Percentiles rank a stretch among this genome's conserved stretches.
Evolutionary conservation across 2,329 filamentous ascomycete species (phyloP).

Genomic region (Claviceps maximensis): DNA sequence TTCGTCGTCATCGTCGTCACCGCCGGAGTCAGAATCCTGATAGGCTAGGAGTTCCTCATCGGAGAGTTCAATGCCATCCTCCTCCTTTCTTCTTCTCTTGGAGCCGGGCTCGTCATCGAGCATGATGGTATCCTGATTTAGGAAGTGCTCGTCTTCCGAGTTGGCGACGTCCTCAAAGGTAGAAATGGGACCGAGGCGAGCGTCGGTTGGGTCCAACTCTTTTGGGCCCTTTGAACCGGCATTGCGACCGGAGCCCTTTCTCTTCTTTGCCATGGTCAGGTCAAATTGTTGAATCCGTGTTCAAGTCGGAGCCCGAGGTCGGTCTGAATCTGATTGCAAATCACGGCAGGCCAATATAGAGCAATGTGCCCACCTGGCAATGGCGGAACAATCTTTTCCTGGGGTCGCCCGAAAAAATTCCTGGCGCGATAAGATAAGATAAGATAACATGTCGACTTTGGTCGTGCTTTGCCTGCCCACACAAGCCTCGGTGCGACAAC

Average conservation of each 20-base stretch:
- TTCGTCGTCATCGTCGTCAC: constrained; percentile 38
- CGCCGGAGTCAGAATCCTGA: constrained; percentile 29
- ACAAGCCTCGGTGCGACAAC: no score
- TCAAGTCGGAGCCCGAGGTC: background rate
- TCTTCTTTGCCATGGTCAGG: constrained; percentile 47
- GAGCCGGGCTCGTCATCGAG: constrained; percentile 69
- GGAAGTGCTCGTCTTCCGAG: constrained; percentile 86
- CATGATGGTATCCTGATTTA: constrained; percentile 73
- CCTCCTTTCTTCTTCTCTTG: constrained; percentile 62
- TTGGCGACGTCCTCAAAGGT: constrained; percentile 79
- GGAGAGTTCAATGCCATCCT: constrained; percentile 52
- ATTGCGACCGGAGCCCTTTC: constrained; percentile 50
- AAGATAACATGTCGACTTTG: no score
- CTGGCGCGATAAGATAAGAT: background rate
- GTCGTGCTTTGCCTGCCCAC: no score
- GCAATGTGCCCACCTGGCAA: background rate
- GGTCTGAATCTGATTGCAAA: background rate
- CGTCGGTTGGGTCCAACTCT: constrained; percentile 42
- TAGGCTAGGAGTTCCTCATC: constrained; percentile 48
- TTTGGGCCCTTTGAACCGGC: constrained; percentile 35
- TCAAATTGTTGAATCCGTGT: background rate
- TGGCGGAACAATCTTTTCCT: background rate
- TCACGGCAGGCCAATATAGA: background rate
- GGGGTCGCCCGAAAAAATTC: background rate
- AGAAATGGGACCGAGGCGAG: constrained; percentile 45